Evolutionary conservation across 371 early-diverging fungal species (phyloP).

Genomic region (Blyttiomyces sp.): DNA sequence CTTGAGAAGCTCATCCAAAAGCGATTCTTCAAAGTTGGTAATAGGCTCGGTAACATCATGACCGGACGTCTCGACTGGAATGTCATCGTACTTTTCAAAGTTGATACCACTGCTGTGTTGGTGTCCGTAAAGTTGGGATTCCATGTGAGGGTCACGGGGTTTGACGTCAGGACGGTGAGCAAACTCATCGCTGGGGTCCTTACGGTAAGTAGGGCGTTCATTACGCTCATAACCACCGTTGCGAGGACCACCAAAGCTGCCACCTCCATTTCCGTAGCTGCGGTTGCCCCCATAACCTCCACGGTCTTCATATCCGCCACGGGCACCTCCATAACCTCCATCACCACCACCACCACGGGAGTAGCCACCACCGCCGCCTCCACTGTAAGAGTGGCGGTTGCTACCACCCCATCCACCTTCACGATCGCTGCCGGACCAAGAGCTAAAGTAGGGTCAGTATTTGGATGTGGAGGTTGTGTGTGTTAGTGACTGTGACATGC

Average conservation of each 20-base stretch:
- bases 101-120: conserved; percentile 82
- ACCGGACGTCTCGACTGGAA: conserved; percentile 92
- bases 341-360: conserved; percentile 21
- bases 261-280: conserved; percentile 24
- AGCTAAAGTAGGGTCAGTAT: too few relatives aligned
- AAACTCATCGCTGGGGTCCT: conserved; percentile 58
- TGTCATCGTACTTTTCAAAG: conserved; percentile 95
- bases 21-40: conserved; percentile 58
- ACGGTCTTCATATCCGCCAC: conserved; percentile 15
- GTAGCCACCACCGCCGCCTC: conserved; percentile 37
- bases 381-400: conserved; percentile 25
- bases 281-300: conserved; percentile 7
- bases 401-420: too few relatives aligned
- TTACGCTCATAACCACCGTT: conserved; percentile 20
- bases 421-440: too few relatives aligned
- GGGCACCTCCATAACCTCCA: conserved; percentile 40
- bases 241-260: conserved; percentile 6
- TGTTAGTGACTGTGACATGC: background rate
- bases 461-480: too few relatives aligned
- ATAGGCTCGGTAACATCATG: conserved; percentile 72
- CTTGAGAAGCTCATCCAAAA: conserved; percentile 78
- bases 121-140: conserved; percentile 72
- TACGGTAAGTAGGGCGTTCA: conserved; percentile 32
- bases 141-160: conserved; percentile 70
- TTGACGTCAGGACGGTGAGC: conserved; percentile 40